A percentile compares a stretch with the other conserved stretches of the same genome.
Conservation (phyloP, 2,329 filamentous ascomycete genomes). For the Fusarium tricinctum region DNA sequence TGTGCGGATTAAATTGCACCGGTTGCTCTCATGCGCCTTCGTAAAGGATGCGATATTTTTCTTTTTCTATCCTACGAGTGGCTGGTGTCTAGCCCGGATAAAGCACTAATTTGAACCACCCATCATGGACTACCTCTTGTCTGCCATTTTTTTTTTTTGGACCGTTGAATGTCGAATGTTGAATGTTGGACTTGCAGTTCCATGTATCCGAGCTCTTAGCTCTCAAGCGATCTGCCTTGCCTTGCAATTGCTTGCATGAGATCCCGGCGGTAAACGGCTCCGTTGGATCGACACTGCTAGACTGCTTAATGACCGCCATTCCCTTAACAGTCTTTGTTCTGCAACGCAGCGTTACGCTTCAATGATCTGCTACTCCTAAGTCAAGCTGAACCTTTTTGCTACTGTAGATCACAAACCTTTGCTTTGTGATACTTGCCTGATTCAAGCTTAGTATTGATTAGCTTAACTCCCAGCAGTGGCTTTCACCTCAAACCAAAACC, state of each 20-base stretch:
- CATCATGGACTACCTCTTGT: neutral
- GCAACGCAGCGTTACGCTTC: conserved; percentile 10
- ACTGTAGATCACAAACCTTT: no score
- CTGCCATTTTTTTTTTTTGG: conserved; percentile 17
- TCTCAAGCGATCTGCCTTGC: conserved; percentile 11
- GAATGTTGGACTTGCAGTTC: conserved; percentile 2
- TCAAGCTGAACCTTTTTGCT: no score
- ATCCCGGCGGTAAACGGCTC: conserved; percentile 28
- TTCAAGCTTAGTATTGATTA: neutral
- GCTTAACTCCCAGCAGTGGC: neutral
- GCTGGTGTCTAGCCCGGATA: conserved; percentile 22
- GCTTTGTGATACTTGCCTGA: neutral
- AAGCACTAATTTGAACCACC: conserved; percentile 5
- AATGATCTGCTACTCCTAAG: no score
- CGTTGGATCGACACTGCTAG: conserved; percentile 35
- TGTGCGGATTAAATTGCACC: neutral
- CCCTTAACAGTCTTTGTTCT: conserved; percentile 7
- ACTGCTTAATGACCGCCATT: conserved; percentile 28
- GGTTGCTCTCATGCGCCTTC: conserved; percentile 27
- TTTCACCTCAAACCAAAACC: conserved; percentile 20
- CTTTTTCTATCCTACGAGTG: conserved; percentile 14
- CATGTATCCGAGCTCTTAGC: neutral
- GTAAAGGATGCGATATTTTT: conserved; percentile 24
- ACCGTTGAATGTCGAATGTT: conserved; percentile 14
- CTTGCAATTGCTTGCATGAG: conserved; percentile 39